phyloP scores from a whole-genome alignment of 177 flowering plant species.

The Vitis hybrid region DNA sequence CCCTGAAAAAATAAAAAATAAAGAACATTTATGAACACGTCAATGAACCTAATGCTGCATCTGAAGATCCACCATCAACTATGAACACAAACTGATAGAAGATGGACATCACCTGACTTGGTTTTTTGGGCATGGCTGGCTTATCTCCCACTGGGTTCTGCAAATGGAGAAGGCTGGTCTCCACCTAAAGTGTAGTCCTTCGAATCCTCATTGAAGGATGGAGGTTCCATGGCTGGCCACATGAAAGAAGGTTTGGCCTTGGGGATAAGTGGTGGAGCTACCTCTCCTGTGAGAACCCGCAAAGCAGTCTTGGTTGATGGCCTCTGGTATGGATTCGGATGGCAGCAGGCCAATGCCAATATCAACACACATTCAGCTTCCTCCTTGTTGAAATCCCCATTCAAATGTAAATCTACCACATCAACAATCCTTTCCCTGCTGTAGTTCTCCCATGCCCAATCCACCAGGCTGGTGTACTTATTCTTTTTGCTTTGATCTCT shows the following conservation, averaged over 20 bases:
- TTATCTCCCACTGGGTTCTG: slow-evolving; percentile 37
- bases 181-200: slow-evolving; percentile 10
- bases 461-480: slow-evolving; percentile 30
- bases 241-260: slow-evolving; percentile 42
- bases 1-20: no score
- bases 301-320: slow-evolving; percentile 46
- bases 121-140: neutral
- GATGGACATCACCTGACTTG: no score
- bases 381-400: slow-evolving; percentile 18
- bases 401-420: slow-evolving; percentile 36
- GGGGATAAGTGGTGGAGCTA: slow-evolving; percentile 35
- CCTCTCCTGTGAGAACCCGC: slow-evolving; percentile 48
- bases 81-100: no score
- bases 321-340: slow-evolving; percentile 58
- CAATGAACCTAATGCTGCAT: no score
- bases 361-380: slow-evolving; percentile 33
- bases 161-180: slow-evolving; percentile 19
- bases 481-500: slow-evolving; percentile 14
- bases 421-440: slow-evolving; percentile 25
- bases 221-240: slow-evolving; percentile 40
- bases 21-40: no score
- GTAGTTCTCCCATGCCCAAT: slow-evolving; percentile 52
- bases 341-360: slow-evolving; percentile 64
- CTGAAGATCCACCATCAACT: no score
- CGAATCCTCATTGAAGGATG: slow-evolving; percentile 21